Evolutionary conservation across 192 early-diverging fungal species (phyloP).

Genomic region (Lobosporangium transversale): DNA sequence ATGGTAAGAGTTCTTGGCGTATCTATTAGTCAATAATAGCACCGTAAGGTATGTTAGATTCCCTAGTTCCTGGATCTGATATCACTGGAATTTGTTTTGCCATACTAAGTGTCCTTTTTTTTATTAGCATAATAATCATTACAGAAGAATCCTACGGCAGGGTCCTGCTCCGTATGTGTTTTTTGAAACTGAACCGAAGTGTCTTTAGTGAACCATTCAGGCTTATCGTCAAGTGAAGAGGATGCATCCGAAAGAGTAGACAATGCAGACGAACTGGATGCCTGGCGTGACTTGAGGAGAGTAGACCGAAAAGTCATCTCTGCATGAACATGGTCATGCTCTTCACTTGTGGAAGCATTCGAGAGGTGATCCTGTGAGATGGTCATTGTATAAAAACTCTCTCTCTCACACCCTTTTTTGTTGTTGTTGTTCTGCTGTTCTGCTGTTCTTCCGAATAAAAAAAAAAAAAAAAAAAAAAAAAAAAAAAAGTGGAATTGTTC

Average conservation of each 20-base stretch:
- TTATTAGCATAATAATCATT: constrained; percentile 4
- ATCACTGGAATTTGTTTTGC: neutral
- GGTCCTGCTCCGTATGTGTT: constrained; percentile 40
- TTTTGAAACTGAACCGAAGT: constrained; percentile 48
- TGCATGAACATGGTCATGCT: neutral
- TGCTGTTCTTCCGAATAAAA: neutral
- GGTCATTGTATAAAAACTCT: neutral
- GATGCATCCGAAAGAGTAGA: constrained; percentile 36
- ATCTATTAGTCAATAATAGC: constrained; percentile 33
- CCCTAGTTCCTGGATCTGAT: neutral
- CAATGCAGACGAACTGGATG: constrained; percentile 28
- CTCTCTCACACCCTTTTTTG: too few species aligned
- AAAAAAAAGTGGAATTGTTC: neutral
- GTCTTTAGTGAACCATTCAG: constrained; percentile 46
- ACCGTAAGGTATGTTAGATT: neutral
- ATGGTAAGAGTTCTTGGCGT: constrained; percentile 67
- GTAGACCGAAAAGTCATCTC: neutral
- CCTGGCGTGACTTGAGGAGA: constrained; percentile 22
- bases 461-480: neutral
- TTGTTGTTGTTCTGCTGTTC: too few species aligned
- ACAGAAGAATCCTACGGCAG: constrained; percentile 51
- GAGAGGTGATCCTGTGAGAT: neutral
- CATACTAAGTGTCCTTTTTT: neutral
- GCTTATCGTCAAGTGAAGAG: constrained; percentile 30
- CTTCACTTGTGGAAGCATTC: neutral